These are phyloP conservation scores for Polytrichum formosum DNA, from an alignment of 225 moss, liverwort and hornwort genomes.

Conservation along the genomic window DNA sequence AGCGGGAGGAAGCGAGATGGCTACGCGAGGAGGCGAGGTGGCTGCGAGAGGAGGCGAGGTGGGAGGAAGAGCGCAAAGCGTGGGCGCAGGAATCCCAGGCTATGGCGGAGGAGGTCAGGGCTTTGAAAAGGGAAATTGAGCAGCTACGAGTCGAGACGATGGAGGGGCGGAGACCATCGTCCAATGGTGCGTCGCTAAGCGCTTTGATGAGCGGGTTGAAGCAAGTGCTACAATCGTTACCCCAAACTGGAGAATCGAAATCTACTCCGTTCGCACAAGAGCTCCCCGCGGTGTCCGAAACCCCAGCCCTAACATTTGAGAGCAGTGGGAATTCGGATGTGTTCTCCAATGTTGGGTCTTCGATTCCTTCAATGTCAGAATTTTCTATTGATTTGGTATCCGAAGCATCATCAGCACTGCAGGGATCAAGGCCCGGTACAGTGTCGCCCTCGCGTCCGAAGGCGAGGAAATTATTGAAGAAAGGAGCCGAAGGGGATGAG, in stretches of 20 bases:
- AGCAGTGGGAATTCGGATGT: conserved; percentile 14
- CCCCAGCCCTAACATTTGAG: conserved; percentile 4
- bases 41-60: conserved; percentile 70
- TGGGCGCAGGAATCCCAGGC: conserved; percentile 26
- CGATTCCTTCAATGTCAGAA: conserved; percentile 56
- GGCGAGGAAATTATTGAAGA: conserved; percentile 37
- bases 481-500: conserved; percentile 69
- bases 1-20: conserved; percentile 84
- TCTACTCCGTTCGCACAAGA: conserved; percentile 24
- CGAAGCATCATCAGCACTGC: conserved; percentile 14
- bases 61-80: conserved; percentile 44
- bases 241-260: conserved; percentile 11
- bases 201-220: conserved; percentile 66
- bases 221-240: conserved; percentile 64
- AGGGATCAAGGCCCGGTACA: conserved; percentile 4
- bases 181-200: conserved; percentile 39
- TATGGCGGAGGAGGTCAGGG: conserved; percentile 50
- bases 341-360: conserved; percentile 3
- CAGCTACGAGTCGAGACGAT: conserved; percentile 36
- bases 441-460: conserved; percentile 2
- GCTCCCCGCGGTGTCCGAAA: conserved; percentile 1
- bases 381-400: conserved; percentile 52
- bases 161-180: conserved; percentile 20
- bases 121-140: conserved; percentile 53
- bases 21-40: conserved; percentile 78